phyloP scores from a whole-genome alignment of 306 rosid species.

The Echinosophora koreensis region DNA sequence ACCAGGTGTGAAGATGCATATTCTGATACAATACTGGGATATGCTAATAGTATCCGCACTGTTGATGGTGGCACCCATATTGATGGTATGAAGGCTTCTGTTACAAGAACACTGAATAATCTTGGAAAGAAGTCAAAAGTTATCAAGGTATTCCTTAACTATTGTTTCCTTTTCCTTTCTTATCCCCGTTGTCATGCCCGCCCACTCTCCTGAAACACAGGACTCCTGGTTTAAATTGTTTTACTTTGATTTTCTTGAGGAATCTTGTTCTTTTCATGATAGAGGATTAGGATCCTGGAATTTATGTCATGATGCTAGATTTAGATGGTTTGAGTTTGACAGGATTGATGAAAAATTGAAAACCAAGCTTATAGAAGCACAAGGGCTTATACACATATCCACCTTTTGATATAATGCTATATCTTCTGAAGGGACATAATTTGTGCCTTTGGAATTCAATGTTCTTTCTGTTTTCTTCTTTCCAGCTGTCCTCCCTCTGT shows the following conservation, averaged over 20 bases:
- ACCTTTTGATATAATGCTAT: background rate
- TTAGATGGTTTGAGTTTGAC: conserved; percentile 32
- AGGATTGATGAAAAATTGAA: background rate
- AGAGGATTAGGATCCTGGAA: background rate
- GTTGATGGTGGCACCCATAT: conserved; percentile 97
- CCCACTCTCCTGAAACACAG: conserved; percentile 20
- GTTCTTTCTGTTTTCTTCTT: background rate
- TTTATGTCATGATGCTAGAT: conserved; percentile 12
- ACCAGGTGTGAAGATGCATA: conserved; percentile 96
- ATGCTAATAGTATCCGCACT: conserved; percentile 98
- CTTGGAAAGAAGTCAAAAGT: conserved; percentile 89
- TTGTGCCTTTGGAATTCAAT: background rate
- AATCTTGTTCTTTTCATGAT: conserved; percentile 3
- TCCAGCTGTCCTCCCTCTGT: background rate
- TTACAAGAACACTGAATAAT: conserved; percentile 88
- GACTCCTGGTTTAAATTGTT: conserved; percentile 14
- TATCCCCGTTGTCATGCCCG: background rate
- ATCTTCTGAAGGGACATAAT: background rate
- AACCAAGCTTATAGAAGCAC: background rate
- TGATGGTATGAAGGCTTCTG: conserved; percentile 89
- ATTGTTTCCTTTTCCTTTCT: conserved; percentile 19
- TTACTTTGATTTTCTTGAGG: conserved; percentile 17
- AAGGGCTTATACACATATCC: background rate
- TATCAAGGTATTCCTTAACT: conserved; percentile 68
- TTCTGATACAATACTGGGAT: conserved; percentile 94